Evolutionary conservation across 768 basidiomycete genomes (phyloP).

Genomic region (Suillus weaverae): DNA sequence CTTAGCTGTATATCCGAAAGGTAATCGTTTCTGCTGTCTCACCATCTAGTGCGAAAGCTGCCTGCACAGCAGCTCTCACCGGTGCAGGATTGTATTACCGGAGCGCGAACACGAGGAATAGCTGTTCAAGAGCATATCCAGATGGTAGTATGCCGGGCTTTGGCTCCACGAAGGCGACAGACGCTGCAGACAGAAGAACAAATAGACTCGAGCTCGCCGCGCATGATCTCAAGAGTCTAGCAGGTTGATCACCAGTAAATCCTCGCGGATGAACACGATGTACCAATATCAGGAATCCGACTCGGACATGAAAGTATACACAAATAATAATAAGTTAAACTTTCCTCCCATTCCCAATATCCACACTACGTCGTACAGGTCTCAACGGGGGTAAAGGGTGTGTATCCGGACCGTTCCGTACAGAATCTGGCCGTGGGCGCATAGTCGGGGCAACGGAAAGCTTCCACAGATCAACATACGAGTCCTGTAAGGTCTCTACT

Average conservation of each 20-base stretch:
- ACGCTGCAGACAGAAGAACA: not conserved
- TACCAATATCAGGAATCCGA: not conserved
- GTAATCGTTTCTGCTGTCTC: not conserved
- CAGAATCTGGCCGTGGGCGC: not conserved
- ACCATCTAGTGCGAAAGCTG: not conserved
- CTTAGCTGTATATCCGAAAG: not conserved
- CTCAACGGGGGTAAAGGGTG: conserved; percentile 19
- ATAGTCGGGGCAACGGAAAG: conserved; percentile 6
- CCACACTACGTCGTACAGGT: conserved; percentile 27
- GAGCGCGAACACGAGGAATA: not conserved
- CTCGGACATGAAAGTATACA: not conserved
- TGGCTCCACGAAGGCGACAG: not conserved
- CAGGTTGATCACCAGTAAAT: not conserved
- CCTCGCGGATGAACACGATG: not conserved
- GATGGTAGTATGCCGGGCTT: not conserved
- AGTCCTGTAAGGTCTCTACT: not conserved
- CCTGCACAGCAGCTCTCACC: not conserved
- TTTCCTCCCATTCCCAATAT: not conserved
- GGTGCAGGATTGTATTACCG: not conserved
- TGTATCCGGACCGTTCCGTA: not conserved
- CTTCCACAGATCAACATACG: conserved; percentile 7
- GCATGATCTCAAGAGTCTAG: not conserved
- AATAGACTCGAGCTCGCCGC: not conserved
- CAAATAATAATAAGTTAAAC: not conserved
- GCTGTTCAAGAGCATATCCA: too few species aligned